Conservation (phyloP, 2,329 filamentous ascomycete genomes). For the Byssoonygena ceratinophila region DNA sequence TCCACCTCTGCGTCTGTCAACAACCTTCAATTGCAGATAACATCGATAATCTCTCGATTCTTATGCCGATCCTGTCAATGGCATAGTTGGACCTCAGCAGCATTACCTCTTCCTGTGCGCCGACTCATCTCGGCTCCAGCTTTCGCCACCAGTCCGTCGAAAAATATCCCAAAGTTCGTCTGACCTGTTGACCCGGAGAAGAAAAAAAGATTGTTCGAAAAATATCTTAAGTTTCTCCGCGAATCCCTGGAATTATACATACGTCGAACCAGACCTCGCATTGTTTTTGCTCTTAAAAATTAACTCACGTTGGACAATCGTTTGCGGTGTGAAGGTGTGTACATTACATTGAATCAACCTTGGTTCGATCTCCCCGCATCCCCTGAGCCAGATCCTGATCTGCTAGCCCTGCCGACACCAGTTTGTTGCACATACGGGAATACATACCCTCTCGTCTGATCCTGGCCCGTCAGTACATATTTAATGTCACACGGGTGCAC, state of each 20-base stretch:
- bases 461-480: conserved; percentile 9
- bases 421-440: conserved; percentile 10
- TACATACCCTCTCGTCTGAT: neutral
- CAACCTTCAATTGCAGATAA: conserved; percentile 7
- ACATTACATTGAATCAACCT: neutral
- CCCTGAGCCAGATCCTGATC: conserved; percentile 8
- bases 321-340: conserved; percentile 10
- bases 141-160: conserved; percentile 5
- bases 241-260: neutral
- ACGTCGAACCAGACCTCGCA: neutral
- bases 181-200: neutral
- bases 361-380: conserved; percentile 7
- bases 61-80: conserved; percentile 13
- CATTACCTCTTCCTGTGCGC: neutral
- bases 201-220: too few species aligned
- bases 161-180: neutral
- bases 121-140: neutral
- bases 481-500: conserved; percentile 13
- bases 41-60: conserved; percentile 5
- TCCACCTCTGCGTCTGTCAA: conserved; percentile 15
- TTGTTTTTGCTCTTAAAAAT: neutral
- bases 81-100: conserved; percentile 6
- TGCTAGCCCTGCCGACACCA: neutral
- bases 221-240: neutral
- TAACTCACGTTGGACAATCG: neutral